Percentiles rank a stretch among this genome's conserved stretches.
phyloP scores from a whole-genome alignment of 2,329 filamentous ascomycete species.

The Epichloe hybrida region DNA sequence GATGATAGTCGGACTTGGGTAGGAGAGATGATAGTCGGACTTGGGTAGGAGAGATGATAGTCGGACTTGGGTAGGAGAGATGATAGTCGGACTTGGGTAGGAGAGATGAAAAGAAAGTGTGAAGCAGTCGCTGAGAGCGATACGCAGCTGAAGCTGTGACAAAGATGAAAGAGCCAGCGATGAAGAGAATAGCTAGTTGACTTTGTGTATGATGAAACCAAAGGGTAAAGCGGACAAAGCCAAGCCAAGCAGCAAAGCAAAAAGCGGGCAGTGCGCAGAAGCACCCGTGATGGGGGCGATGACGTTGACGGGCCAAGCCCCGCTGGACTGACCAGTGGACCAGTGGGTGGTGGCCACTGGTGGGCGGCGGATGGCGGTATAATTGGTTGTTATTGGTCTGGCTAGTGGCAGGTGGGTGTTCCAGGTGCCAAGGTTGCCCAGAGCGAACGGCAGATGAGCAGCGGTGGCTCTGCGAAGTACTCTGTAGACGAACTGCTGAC shows the following conservation, averaged over 20 bases:
- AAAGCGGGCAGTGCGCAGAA: neutral
- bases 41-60: neutral
- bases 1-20: neutral
- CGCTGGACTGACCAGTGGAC: neutral
- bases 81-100: too few relatives aligned
- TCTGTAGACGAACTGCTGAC: too few relatives aligned
- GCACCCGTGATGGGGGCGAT: conserved; percentile 1
- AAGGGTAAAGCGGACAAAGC: neutral
- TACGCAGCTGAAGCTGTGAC: too few relatives aligned
- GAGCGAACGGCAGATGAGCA: neutral
- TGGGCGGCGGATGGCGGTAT: neutral
- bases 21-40: too few relatives aligned
- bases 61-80: neutral
- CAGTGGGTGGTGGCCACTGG: neutral
- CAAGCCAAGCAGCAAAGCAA: neutral
- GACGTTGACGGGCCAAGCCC: conserved; percentile 6
- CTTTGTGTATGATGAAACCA: neutral
- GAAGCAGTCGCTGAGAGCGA: neutral
- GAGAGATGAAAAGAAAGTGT: neutral
- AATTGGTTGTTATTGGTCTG: too few relatives aligned
- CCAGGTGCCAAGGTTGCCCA: conserved; percentile 1
- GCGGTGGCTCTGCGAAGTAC: neutral
- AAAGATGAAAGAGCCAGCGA: neutral
- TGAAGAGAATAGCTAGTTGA: neutral
- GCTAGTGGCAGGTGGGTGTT: neutral